phyloP scores from a whole-genome alignment of 441 rosid species.

The Populus tomentosa region DNA sequence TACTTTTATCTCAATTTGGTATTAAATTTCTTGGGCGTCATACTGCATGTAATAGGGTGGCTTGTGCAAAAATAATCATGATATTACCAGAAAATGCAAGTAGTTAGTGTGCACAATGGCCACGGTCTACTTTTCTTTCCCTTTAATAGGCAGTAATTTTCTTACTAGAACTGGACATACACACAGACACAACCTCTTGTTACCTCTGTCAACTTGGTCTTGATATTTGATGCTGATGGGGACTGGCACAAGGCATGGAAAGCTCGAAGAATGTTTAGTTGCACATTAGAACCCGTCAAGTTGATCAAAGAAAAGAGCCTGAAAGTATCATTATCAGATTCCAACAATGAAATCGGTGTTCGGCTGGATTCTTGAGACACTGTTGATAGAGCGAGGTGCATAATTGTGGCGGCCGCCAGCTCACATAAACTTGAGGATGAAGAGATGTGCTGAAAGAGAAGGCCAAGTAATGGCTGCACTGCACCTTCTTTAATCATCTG shows the following conservation, averaged over 20 bases:
- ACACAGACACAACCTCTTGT: neutral
- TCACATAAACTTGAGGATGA: slow-evolving; percentile 40
- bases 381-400: slow-evolving; percentile 55
- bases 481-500: slow-evolving; percentile 63
- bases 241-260: slow-evolving; percentile 56
- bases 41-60: neutral
- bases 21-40: neutral
- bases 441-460: slow-evolving; percentile 39
- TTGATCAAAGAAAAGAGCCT: slow-evolving; percentile 49
- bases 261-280: slow-evolving; percentile 45
- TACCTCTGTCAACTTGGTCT: slow-evolving; percentile 52
- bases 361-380: slow-evolving; percentile 35
- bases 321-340: slow-evolving; percentile 42
- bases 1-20: neutral
- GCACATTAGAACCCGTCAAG: slow-evolving; percentile 43
- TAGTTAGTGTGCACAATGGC: neutral
- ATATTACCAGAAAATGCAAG: neutral
- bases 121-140: neutral
- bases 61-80: neutral
- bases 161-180: neutral
- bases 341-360: slow-evolving; percentile 36
- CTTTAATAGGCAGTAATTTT: neutral
- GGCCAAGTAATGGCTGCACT: slow-evolving; percentile 39
- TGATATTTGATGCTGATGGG: slow-evolving; percentile 39
- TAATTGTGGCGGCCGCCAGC: slow-evolving; percentile 38